Evolutionary conservation across 2,329 filamentous ascomycete genomes (phyloP).

Genomic region (Aspergillus transmontanensis): DNA sequence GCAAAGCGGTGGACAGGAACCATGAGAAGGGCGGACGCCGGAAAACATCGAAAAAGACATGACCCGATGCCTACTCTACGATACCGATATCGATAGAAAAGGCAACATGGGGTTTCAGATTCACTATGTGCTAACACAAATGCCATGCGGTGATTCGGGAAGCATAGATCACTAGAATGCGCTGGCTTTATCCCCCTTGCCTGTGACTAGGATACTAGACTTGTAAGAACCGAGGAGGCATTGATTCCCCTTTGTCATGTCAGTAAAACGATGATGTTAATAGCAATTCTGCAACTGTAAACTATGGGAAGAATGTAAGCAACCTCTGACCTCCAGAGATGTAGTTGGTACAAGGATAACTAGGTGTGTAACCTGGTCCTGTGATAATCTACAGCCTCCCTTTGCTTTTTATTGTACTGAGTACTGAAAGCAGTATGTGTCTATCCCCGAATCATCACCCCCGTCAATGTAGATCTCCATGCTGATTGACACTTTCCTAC

Average conservation of each 20-base stretch:
- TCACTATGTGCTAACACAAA: background rate
- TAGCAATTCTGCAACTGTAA: background rate
- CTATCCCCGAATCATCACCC: background rate
- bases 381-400: no score
- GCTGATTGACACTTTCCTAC: no score
- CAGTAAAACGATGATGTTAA: background rate
- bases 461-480: background rate
- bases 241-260: background rate
- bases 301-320: background rate
- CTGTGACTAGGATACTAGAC: no score
- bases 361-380: no score
- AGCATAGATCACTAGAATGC: background rate
- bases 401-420: no score
- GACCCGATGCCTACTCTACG: background rate
- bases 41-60: background rate
- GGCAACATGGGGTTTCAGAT: background rate
- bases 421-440: background rate
- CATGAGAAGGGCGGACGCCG: background rate
- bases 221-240: background rate
- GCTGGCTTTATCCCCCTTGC: background rate
- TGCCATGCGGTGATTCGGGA: background rate
- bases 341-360: background rate
- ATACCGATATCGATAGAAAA: background rate
- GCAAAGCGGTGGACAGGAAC: background rate
- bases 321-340: background rate